Percentiles rank a stretch among this genome's conserved stretches.
phyloP scores from a whole-genome alignment of 192 early-diverging fungal species.

The Rhizophagus prolifer region DNA sequence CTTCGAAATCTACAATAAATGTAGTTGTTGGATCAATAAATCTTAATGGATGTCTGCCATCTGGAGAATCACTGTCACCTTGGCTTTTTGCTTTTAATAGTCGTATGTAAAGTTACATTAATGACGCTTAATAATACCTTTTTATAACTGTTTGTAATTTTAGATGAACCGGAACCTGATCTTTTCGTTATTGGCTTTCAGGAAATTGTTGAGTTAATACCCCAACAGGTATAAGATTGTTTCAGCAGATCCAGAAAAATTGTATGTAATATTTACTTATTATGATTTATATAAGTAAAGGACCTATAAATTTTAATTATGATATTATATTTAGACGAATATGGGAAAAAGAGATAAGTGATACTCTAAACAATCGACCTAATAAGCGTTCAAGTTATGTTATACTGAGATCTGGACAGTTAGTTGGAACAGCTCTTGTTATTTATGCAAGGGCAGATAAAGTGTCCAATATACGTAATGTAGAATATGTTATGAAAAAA shows the following conservation, averaged over 20 bases:
- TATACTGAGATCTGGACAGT: conserved; percentile 78
- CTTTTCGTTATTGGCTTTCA: conserved; percentile 89
- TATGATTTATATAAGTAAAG: neutral
- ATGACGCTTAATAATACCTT: neutral
- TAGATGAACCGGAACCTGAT: conserved; percentile 63
- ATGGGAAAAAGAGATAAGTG: conserved; percentile 54
- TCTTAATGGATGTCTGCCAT: conserved; percentile 77
- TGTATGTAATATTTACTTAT: conserved; percentile 42
- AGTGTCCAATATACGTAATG: conserved; percentile 70
- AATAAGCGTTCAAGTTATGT: conserved; percentile 60
- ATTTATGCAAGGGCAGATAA: conserved; percentile 76
- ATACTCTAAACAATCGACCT: conserved; percentile 46
- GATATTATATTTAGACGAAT: conserved; percentile 30
- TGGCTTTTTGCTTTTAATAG: conserved; percentile 60
- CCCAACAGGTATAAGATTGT: conserved; percentile 66
- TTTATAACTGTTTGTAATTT: neutral
- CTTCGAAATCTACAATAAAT: conserved; percentile 53
- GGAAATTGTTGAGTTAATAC: conserved; percentile 92
- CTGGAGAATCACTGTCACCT: conserved; percentile 59
- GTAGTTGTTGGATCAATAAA: conserved; percentile 91
- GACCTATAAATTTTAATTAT: neutral
- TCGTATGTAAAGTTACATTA: conserved; percentile 31
- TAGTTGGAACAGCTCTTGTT: conserved; percentile 89
- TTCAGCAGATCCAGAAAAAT: conserved; percentile 60
- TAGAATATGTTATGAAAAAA: conserved; percentile 84